phyloP scores from a whole-genome alignment of 1,139 yeast genomes.

The Candida sanyaensis region DNA sequence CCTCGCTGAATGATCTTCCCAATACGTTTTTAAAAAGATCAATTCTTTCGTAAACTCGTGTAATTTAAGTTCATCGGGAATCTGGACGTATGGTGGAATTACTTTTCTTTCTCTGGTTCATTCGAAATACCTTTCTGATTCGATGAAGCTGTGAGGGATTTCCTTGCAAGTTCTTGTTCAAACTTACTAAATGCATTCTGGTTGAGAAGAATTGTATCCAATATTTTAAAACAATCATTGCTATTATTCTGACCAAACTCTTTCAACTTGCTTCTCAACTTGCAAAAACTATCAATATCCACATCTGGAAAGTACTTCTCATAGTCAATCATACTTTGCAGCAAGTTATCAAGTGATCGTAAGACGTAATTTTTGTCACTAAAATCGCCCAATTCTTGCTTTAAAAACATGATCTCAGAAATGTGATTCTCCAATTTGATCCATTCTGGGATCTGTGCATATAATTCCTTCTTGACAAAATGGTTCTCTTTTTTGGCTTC shows the following conservation, averaged over 20 bases:
- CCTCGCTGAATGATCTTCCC: slow-evolving; percentile 10
- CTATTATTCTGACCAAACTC: slow-evolving; percentile 9
- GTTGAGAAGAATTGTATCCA: slow-evolving; percentile 14
- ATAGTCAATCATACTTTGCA: slow-evolving; percentile 2
- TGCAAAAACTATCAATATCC: slow-evolving; percentile 5
- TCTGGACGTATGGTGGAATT: slow-evolving; percentile 16
- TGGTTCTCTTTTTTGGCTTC: no score
- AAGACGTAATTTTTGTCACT: slow-evolving; percentile 6
- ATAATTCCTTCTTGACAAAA: not conserved
- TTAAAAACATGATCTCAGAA: slow-evolving; percentile 10
- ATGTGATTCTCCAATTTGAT: slow-evolving; percentile 8
- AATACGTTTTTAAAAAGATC: slow-evolving; percentile 19
- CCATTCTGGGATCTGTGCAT: slow-evolving; percentile 15
- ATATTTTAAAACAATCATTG: slow-evolving; percentile 11
- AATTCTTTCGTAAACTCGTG: slow-evolving; percentile 28
- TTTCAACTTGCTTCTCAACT: slow-evolving; percentile 9
- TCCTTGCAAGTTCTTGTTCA: slow-evolving; percentile 3
- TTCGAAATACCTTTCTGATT: not conserved
- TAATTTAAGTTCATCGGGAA: slow-evolving; percentile 22
- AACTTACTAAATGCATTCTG: slow-evolving; percentile 10
- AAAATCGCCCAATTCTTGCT: slow-evolving; percentile 4
- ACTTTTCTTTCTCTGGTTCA: no score
- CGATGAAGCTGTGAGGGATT: not conserved
- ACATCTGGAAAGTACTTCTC: slow-evolving; percentile 2
- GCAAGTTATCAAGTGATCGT: slow-evolving; percentile 1